Evolutionary conservation across 192 early-diverging fungal species (phyloP), one percentile per base, ranked within the genome.

Genomic region (Rhizoclosmatium globosum): DNA sequence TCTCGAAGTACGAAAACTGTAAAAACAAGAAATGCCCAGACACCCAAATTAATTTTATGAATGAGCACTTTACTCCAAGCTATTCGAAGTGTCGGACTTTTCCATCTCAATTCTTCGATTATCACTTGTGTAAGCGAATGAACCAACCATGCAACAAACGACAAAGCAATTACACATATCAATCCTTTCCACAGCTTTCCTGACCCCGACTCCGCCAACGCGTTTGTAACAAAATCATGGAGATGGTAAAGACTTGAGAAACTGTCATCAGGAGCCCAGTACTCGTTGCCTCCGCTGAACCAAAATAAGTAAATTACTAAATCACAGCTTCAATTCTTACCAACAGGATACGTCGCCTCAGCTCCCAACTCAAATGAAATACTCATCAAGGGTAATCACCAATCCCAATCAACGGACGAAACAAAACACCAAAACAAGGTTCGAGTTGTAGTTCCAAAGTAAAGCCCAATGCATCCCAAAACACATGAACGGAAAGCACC

Each of bases 271-370:
- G 75, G 13, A 80, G 44, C 7, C 82, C 82, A 23, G 62, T 46
- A 19, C 42, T 53, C 2, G 78, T 82, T 44, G 78, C 82, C 64
- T 82, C 82, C 15, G 76, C 72, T 74, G 59, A 64, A 64, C 11
- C 9, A 64, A 64, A 64, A 64, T 2, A 64, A 31, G 31, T 45
- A 43, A 15, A 13, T 44, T 23, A 68, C 6, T 9, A 39, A 68
- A 39, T 44, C 11, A 43, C 2, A 43, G 17, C 7, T 39, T n/a
- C 2, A 58, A 69, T n/a, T 21, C 17, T 31, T 62, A 74, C 72
- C 77, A 46, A 82, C 59, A 1, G 82, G 82, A 68, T 66, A 83
- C 2, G 82, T 72, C 56, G 48, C 66, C 58, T 83, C 82, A 11
- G 70, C 82, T 6, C 78, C 72, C 11, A 83, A 48, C 61, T 83